A percentile compares a stretch with the other conserved stretches of the same genome.
phyloP scores from a whole-genome alignment of 83 land plant genomes.

The Picea abies region DNA sequence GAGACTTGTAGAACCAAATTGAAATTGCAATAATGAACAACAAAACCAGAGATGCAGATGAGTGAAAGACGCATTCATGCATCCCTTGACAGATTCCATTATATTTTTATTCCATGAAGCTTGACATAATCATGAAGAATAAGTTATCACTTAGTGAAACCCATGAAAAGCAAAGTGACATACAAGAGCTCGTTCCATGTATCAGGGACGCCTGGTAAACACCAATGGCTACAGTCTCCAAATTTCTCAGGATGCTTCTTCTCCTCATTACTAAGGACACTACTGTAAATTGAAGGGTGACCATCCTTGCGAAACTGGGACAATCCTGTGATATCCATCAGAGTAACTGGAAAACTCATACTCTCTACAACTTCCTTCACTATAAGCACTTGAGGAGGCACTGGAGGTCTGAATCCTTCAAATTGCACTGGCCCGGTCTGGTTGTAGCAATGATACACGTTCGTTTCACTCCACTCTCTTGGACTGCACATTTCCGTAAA shows the following conservation, averaged over 20 bases:
- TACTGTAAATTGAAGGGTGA: slow-evolving; percentile 63
- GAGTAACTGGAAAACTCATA: slow-evolving; percentile 38
- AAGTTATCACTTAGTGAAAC: too few species aligned
- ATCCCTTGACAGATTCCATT: too few species aligned
- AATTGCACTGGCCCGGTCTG: slow-evolving; percentile 47
- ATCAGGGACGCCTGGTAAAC: slow-evolving; percentile 50
- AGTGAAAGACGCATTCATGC: too few species aligned
- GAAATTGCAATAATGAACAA: too few species aligned
- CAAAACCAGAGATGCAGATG: too few species aligned
- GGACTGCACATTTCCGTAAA: slow-evolving; percentile 24
- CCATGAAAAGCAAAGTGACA: too few species aligned
- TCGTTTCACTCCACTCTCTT: slow-evolving; percentile 40
- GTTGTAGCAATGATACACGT: slow-evolving; percentile 47
- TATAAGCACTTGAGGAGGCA: slow-evolving; percentile 48
- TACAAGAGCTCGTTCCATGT: slow-evolving; percentile 43
- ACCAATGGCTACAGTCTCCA: slow-evolving; percentile 58
- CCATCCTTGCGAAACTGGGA: slow-evolving; percentile 63
- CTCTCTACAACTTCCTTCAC: slow-evolving; percentile 28
- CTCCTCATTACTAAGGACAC: slow-evolving; percentile 39
- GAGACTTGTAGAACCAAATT: too few species aligned
- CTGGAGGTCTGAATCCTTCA: slow-evolving; percentile 20
- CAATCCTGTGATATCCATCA: slow-evolving; percentile 57
- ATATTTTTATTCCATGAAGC: too few species aligned
- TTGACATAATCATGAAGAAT: too few species aligned
- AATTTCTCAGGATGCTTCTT: slow-evolving; percentile 28